Percentiles rank a stretch among this genome's conserved stretches.
Conservation (phyloP, 1,139 yeast species). For the Spencermartinsiella ligniputridi region DNA sequence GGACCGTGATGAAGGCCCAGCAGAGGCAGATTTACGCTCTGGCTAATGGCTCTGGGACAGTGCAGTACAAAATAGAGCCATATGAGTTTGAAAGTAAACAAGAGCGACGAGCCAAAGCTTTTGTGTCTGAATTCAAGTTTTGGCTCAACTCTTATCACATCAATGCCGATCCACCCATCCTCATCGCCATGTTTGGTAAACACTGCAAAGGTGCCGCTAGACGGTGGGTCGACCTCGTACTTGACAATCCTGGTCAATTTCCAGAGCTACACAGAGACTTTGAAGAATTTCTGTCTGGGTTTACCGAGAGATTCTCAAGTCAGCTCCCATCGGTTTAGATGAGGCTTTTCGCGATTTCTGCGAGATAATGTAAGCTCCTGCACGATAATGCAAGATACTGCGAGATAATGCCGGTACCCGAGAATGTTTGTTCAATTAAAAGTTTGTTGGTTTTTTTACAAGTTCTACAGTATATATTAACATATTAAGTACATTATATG, state of each 20-base stretch:
- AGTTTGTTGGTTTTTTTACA: too few relatives aligned
- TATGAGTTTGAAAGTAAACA: background rate
- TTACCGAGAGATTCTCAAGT: background rate
- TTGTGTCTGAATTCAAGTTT: constrained; percentile 1
- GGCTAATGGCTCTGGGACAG: background rate
- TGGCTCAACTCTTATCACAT: background rate
- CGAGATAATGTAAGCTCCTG: background rate
- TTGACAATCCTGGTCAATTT: background rate
- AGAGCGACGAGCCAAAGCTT: background rate
- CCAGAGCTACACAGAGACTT: background rate
- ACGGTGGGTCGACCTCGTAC: background rate
- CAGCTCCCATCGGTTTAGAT: background rate
- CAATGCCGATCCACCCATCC: background rate
- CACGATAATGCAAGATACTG: background rate
- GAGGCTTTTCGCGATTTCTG: too few relatives aligned
- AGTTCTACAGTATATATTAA: too few relatives aligned
- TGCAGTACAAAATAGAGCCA: background rate
- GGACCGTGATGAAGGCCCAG: background rate
- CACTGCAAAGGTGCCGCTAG: background rate
- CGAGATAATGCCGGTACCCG: too few relatives aligned
- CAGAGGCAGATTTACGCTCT: background rate
- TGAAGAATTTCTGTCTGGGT: background rate
- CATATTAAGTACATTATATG: too few relatives aligned
- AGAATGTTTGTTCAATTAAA: too few relatives aligned
- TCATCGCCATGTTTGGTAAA: background rate